Conservation (phyloP, 2,329 filamentous ascomycete species). For the Epichloe scottii region DNA sequence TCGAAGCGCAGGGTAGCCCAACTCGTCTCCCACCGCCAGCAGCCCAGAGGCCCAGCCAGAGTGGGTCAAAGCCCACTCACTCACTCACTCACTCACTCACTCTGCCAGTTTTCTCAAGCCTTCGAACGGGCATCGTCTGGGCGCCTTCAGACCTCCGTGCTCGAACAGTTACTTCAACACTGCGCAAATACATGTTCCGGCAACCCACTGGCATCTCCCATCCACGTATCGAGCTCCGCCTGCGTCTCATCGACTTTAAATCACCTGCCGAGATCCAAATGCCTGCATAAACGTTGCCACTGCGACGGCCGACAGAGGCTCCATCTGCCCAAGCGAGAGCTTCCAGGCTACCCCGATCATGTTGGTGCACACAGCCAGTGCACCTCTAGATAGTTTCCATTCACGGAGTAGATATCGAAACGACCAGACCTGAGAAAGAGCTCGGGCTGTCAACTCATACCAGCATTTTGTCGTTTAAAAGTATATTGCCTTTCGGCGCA, state of each 20-base stretch:
- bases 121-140: too few relatives aligned
- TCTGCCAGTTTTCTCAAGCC: too few relatives aligned
- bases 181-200: neutral
- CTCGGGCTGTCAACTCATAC: neutral
- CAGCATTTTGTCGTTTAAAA: neutral
- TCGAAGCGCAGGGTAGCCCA: neutral
- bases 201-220: neutral
- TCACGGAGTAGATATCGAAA: constrained; percentile 22
- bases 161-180: neutral
- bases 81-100: too few relatives aligned
- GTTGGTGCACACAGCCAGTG: constrained; percentile 25
- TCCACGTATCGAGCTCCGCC: neutral
- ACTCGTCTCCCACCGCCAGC: neutral
- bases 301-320: constrained; percentile 7
- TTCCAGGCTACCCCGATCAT: constrained; percentile 28
- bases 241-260: neutral
- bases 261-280: neutral
- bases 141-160: neutral
- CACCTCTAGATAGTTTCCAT: constrained; percentile 23
- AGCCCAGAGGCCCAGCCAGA: neutral
- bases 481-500: neutral
- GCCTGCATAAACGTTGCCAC: constrained; percentile 1
- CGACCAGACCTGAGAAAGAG: constrained; percentile 7
- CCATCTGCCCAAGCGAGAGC: constrained; percentile 5
- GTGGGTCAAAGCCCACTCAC: too few relatives aligned